Conservation (phyloP, 1,284 basidiomycete genomes). For the Cutaneotrichosporon cavernicola region DNA sequence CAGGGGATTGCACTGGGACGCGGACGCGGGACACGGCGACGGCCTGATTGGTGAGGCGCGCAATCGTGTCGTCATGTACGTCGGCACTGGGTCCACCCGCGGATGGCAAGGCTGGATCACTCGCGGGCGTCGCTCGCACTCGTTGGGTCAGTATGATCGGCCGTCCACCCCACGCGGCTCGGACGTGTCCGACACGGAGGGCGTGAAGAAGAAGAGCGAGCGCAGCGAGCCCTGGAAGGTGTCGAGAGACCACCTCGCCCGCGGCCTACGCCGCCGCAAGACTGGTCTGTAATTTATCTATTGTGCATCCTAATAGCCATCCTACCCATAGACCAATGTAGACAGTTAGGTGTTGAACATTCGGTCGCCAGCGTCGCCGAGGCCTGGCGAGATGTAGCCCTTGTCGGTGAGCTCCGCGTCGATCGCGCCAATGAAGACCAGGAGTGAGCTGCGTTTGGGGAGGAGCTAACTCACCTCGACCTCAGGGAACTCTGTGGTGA, state of each 20-base stretch:
- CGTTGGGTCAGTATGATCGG: conserved; percentile 28
- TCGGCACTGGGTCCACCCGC: conserved; percentile 51
- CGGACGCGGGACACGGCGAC: conserved; percentile 68
- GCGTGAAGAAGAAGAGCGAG: background rate
- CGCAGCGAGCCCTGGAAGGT: background rate
- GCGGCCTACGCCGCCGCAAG: background rate
- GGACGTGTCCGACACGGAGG: background rate
- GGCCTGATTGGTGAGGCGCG: conserved; percentile 64
- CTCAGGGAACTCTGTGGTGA: conserved; percentile 68
- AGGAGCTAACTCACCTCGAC: conserved; percentile 63
- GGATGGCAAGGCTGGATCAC: conserved; percentile 40
- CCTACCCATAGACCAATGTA: background rate
- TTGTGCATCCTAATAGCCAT: background rate
- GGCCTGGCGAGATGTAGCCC: conserved; percentile 79
- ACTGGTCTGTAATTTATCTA: background rate
- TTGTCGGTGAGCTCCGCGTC: conserved; percentile 69
- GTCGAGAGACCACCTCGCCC: background rate
- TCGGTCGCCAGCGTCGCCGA: conserved; percentile 68
- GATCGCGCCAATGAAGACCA: conserved; percentile 82
- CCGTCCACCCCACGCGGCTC: conserved; percentile 6
- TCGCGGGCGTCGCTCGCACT: conserved; percentile 34
- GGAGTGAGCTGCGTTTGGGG: background rate
- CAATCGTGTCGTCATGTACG: conserved; percentile 65
- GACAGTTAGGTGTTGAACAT: conserved; percentile 23
- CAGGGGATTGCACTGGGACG: conserved; percentile 68